Percentiles rank a stretch among this genome's conserved stretches.
These are phyloP conservation scores for Microthlaspi erraticum DNA, from an alignment of 345 rosid species.

Conservation along the genomic window DNA sequence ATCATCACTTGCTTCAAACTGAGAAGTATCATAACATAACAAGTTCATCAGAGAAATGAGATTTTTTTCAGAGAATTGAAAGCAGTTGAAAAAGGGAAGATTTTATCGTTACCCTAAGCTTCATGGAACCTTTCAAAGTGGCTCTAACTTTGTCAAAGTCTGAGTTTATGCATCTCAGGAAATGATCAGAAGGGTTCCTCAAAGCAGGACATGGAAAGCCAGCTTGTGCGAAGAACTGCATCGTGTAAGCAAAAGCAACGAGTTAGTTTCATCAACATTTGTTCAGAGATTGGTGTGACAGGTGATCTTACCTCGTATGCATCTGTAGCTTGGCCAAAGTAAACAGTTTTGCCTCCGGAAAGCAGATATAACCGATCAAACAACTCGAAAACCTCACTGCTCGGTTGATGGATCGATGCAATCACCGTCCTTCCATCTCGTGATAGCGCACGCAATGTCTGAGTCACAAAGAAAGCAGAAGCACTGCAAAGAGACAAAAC, in stretches of 20 bases:
- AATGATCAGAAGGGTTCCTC: slow-evolving; percentile 98
- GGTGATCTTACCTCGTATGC: slow-evolving; percentile 78
- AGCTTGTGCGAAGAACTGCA: slow-evolving; percentile 94
- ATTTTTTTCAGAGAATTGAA: not conserved
- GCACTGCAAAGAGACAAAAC: slow-evolving; percentile 58
- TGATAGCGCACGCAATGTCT: slow-evolving; percentile 79
- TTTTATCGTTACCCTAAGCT: slow-evolving; percentile 60
- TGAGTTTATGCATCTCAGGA: slow-evolving; percentile 86
- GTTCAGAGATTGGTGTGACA: slow-evolving; percentile 1
- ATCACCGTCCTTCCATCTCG: slow-evolving; percentile 96
- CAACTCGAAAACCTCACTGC: slow-evolving; percentile 92
- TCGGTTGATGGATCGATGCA: slow-evolving; percentile 95
- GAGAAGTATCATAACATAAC: slow-evolving; percentile 14
- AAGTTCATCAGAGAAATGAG: slow-evolving; percentile 16
- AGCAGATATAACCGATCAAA: slow-evolving; percentile 87
- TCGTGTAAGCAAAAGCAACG: not conserved
- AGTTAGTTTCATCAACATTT: slow-evolving; percentile 9
- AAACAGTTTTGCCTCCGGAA: slow-evolving; percentile 90
- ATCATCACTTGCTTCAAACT: slow-evolving; percentile 80
- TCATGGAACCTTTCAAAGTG: slow-evolving; percentile 92
- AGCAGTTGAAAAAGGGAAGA: slow-evolving; percentile 10
- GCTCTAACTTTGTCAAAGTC: slow-evolving; percentile 97
- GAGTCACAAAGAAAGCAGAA: slow-evolving; percentile 95
- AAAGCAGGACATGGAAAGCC: slow-evolving; percentile 95
- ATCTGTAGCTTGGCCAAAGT: slow-evolving; percentile 82